phyloP scores from a whole-genome alignment of 2,329 filamentous ascomycete species.

The Pseudopyrenochaeta lycopersici region DNA sequence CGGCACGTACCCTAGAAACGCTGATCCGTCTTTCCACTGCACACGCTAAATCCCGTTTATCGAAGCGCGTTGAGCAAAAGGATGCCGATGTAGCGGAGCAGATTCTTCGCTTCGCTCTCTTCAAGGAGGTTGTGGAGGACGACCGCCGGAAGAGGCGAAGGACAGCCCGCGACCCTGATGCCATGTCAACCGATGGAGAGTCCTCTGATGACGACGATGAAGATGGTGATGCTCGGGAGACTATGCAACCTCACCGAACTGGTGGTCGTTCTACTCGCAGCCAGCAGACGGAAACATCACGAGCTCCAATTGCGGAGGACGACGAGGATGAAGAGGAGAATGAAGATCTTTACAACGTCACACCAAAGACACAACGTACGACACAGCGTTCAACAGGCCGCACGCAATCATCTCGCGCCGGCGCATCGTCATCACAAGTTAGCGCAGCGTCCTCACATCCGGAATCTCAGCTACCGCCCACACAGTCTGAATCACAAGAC shows the following conservation, averaged over 20 bases:
- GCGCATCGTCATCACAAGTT: slow-evolving; percentile 62
- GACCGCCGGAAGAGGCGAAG: slow-evolving; percentile 86
- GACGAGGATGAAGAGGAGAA: slow-evolving; percentile 63
- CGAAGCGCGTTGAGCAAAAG: slow-evolving; percentile 85
- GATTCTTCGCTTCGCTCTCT: slow-evolving; percentile 92
- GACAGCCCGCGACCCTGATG: slow-evolving; percentile 68
- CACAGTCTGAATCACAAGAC: slow-evolving; percentile 56
- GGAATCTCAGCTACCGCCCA: slow-evolving; percentile 72
- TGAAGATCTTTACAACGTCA: slow-evolving; percentile 64
- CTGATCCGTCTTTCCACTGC: slow-evolving; percentile 97
- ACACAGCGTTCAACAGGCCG: slow-evolving; percentile 55
- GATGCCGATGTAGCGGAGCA: slow-evolving; percentile 88
- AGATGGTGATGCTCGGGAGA: slow-evolving; percentile 59
- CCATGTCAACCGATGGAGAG: slow-evolving; percentile 64
- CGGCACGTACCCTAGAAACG: slow-evolving; percentile 95
- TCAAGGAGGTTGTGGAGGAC: slow-evolving; percentile 88
- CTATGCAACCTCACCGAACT: slow-evolving; percentile 44
- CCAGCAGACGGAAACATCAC: slow-evolving; percentile 33
- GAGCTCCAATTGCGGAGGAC: slow-evolving; percentile 44
- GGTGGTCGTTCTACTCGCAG: slow-evolving; percentile 50
- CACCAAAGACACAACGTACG: slow-evolving; percentile 58
- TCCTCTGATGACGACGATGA: slow-evolving; percentile 69
- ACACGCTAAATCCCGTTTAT: slow-evolving; percentile 91
- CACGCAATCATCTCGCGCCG: slow-evolving; percentile 42
- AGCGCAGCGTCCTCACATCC: slow-evolving; percentile 84